A percentile compares a stretch with the other conserved stretches of the same genome.
These are phyloP conservation scores for Beauveria sp. DNA, from an alignment of 2,329 filamentous ascomycete genomes.

Conservation along the genomic window DNA sequence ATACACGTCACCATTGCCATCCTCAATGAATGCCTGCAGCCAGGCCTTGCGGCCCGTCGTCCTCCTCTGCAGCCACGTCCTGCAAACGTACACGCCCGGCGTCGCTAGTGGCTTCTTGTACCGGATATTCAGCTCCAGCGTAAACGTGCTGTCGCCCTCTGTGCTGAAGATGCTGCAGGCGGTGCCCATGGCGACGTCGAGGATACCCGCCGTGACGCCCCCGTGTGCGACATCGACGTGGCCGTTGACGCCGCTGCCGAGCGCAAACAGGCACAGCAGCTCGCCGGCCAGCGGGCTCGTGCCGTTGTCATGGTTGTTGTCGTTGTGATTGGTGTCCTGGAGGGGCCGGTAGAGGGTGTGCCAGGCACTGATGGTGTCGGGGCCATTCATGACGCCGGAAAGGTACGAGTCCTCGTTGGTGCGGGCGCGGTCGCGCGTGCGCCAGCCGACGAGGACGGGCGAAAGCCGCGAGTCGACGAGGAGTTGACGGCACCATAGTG, in stretches of 20 bases:
- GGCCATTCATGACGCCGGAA: background rate
- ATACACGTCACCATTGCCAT: constrained; percentile 6
- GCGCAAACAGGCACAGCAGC: constrained; percentile 6
- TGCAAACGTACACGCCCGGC: constrained; percentile 12
- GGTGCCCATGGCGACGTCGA: constrained; percentile 16
- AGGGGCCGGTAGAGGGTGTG: constrained; percentile 1
- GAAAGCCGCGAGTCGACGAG: background rate
- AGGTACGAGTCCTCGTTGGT: constrained; percentile 3
- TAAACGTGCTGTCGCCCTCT: constrained; percentile 14
- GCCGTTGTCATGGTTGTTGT: background rate
- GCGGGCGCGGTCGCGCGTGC: background rate
- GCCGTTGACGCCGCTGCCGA: constrained; percentile 15
- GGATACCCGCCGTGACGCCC: constrained; percentile 15
- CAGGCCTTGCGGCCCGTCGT: constrained; percentile 16
- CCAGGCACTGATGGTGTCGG: constrained; percentile 3
- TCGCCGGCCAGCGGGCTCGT: background rate
- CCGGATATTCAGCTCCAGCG: constrained; percentile 14
- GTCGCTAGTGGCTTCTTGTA: constrained; percentile 14
- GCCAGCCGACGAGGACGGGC: background rate
- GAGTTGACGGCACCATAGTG: constrained; percentile 7
- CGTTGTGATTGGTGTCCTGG: background rate
- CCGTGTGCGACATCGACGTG: constrained; percentile 17
- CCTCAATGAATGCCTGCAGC: constrained; percentile 13
- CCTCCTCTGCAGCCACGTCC: constrained; percentile 9
- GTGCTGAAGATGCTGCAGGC: constrained; percentile 12